Conservation (phyloP, 495 filamentous ascomycete species). For the Podospora conica region DNA sequence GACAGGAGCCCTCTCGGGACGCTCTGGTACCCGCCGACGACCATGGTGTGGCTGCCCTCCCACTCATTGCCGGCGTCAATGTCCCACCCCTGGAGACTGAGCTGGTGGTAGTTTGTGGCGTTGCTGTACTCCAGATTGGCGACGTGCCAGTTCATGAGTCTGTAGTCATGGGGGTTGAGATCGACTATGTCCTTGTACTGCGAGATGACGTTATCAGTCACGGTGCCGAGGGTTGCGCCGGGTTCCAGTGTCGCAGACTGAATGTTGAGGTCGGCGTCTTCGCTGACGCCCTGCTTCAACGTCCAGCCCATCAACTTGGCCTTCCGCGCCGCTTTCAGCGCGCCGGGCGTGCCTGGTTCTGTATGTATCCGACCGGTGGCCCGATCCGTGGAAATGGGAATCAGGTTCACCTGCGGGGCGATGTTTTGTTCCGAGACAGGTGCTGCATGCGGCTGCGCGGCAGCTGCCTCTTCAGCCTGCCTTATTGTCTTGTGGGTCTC, state of each 20-base stretch:
- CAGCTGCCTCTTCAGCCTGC: slow-evolving; percentile 56
- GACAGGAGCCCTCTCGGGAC: slow-evolving; percentile 76
- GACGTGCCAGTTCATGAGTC: slow-evolving; percentile 95
- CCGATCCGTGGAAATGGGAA: slow-evolving; percentile 54
- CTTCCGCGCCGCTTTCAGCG: slow-evolving; percentile 59
- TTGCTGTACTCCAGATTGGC: slow-evolving; percentile 98
- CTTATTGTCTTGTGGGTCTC: slow-evolving; percentile 67
- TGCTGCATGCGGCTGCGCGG: slow-evolving; percentile 41
- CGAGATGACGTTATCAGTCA: slow-evolving; percentile 80
- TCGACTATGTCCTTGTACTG: slow-evolving; percentile 83
- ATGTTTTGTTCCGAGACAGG: slow-evolving; percentile 44
- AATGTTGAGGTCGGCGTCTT: slow-evolving; percentile 66
- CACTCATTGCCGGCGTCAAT: slow-evolving; percentile 97
- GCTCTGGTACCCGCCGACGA: slow-evolving; percentile 88
- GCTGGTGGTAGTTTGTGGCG: slow-evolving; percentile 73
- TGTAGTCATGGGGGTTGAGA: slow-evolving; percentile 76
- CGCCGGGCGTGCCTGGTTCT: slow-evolving; percentile 50
- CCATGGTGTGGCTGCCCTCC: slow-evolving; percentile 85
- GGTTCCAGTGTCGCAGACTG: slow-evolving; percentile 52
- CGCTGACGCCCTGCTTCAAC: slow-evolving; percentile 57
- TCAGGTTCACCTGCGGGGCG: slow-evolving; percentile 43
- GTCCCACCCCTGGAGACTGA: slow-evolving; percentile 92
- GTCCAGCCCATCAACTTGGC: slow-evolving; percentile 77
- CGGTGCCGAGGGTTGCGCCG: slow-evolving; percentile 72
- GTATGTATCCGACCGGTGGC: slow-evolving; percentile 54